A percentile compares a stretch with the other conserved stretches of the same genome.
These are phyloP conservation scores for Hanseniaspora occidentalis DNA, from an alignment of 805 yeast genomes.

Conservation along the genomic window DNA sequence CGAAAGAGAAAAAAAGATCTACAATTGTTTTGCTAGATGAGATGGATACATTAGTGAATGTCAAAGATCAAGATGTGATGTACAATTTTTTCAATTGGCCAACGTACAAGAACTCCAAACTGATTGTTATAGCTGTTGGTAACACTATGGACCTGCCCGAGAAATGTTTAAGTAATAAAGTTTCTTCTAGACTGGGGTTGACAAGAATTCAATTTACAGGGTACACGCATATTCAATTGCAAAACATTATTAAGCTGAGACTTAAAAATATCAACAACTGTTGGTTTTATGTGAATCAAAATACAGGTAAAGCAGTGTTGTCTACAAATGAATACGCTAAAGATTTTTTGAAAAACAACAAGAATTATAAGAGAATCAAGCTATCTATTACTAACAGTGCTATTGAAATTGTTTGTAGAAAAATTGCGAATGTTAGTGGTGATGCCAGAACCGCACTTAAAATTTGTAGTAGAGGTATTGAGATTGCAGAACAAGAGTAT, in stretches of 20 bases:
- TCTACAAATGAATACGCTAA: conserved; percentile 11
- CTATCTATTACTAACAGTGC: conserved; percentile 51
- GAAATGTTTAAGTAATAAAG: conserved; percentile 71
- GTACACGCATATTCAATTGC: conserved; percentile 68
- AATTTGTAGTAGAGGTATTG: conserved; percentile 81
- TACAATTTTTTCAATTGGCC: conserved; percentile 99
- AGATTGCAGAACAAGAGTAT: conserved; percentile 62
- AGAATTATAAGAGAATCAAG: conserved; percentile 20
- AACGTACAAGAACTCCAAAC: conserved; percentile 59
- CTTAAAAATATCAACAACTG: conserved; percentile 37
- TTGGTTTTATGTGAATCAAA: conserved; percentile 22
- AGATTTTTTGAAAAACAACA: conserved; percentile 2
- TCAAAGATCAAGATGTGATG: conserved; percentile 65
- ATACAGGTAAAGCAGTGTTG: conserved; percentile 26
- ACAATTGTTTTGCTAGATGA: conserved; percentile 83
- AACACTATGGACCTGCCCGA: conserved; percentile 98
- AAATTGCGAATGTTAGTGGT: conserved; percentile 93
- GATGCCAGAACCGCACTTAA: conserved; percentile 91
- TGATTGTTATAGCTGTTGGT: conserved; percentile 86
- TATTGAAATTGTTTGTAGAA: conserved; percentile 81
- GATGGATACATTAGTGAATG: conserved; percentile 79
- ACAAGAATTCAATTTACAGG: conserved; percentile 82
- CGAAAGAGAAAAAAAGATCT: conserved; percentile 24
- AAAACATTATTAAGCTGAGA: conserved; percentile 60
- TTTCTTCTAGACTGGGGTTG: conserved; percentile 82